phyloP scores from a whole-genome alignment of 805 yeast genomes.

The Saccharomycopsis olivae region DNA sequence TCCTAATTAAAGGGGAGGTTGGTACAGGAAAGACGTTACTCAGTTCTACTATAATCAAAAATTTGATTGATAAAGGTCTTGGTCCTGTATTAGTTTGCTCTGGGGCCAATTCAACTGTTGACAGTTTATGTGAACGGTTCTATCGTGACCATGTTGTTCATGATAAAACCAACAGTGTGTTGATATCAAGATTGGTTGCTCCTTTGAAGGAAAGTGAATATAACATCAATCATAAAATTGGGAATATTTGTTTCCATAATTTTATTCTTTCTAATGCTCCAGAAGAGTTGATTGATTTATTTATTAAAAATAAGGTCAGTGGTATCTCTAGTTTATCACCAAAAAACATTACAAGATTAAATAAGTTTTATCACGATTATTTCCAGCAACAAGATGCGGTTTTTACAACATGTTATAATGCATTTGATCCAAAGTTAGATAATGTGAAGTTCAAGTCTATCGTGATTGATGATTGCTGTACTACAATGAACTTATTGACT shows the following conservation, averaged over 20 bases:
- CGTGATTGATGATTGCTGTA: constrained; percentile 13
- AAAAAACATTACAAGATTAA: constrained; percentile 10
- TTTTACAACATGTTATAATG: constrained; percentile 17
- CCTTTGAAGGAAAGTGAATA: constrained; percentile 17
- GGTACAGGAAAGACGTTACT: constrained; percentile 18
- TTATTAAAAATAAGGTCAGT: constrained; percentile 13
- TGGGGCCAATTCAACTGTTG: constrained; percentile 17
- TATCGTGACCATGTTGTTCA: constrained; percentile 2
- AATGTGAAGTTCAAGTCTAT: constrained; percentile 17
- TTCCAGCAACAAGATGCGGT: constrained; percentile 18
- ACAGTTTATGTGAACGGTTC: constrained; percentile 14
- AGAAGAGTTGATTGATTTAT: constrained; percentile 16
- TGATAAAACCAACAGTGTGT: constrained; percentile 1
- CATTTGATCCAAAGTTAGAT: constrained; percentile 15
- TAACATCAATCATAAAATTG: constrained; percentile 15
- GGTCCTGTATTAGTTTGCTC: constrained; percentile 18
- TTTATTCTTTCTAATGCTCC: constrained; percentile 17
- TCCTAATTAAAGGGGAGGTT: constrained; percentile 15
- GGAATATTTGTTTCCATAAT: constrained; percentile 17
- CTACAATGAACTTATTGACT: constrained; percentile 16
- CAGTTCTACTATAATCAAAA: constrained; percentile 15
- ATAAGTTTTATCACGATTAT: constrained; percentile 15
- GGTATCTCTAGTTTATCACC: constrained; percentile 3
- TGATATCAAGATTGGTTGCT: constrained; percentile 15
- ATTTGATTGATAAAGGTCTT: constrained; percentile 14